Evolutionary conservation across 768 basidiomycete species (phyloP).

Genomic region (Termitomyces sp.): DNA sequence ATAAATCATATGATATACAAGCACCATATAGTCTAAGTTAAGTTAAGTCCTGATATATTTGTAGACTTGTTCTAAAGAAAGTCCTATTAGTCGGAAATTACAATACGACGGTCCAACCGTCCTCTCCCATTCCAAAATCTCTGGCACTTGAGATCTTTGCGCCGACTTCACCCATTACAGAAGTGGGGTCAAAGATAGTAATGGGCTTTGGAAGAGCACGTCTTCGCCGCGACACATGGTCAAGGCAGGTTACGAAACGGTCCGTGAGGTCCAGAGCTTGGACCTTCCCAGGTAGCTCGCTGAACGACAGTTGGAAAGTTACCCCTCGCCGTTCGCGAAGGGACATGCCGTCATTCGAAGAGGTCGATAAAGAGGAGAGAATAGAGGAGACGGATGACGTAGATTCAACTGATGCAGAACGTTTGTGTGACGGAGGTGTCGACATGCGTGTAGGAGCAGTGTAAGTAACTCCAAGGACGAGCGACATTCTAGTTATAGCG

Average conservation of each 20-base stretch:
- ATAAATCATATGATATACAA: neutral
- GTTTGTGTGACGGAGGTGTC: neutral
- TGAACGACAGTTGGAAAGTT: constrained; percentile 8
- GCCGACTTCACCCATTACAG: constrained; percentile 7
- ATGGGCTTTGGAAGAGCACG: constrained; percentile 8
- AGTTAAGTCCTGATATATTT: neutral
- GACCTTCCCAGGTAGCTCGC: neutral
- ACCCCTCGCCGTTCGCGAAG: constrained; percentile 15
- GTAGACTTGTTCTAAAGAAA: neutral
- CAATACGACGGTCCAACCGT: constrained; percentile 11
- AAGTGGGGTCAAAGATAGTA: constrained; percentile 1
- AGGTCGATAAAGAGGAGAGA: constrained; percentile 2
- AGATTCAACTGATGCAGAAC: constrained; percentile 9
- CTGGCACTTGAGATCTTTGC: constrained; percentile 9
- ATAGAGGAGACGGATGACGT: constrained; percentile 6
- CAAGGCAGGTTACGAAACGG: neutral
- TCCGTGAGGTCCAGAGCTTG: neutral
- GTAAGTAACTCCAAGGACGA: constrained; percentile 1
- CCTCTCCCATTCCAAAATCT: constrained; percentile 15
- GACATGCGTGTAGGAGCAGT: neutral
- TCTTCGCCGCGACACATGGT: constrained; percentile 7
- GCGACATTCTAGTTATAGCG: constrained; percentile 1
- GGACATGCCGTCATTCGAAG: neutral
- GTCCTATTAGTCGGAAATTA: neutral
- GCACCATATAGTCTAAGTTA: neutral